A percentile compares a stretch with the other conserved stretches of the same genome.
Evolutionary conservation across 2,329 filamentous ascomycete species (phyloP).

Genomic region (Aspergillus spinulosporus): DNA sequence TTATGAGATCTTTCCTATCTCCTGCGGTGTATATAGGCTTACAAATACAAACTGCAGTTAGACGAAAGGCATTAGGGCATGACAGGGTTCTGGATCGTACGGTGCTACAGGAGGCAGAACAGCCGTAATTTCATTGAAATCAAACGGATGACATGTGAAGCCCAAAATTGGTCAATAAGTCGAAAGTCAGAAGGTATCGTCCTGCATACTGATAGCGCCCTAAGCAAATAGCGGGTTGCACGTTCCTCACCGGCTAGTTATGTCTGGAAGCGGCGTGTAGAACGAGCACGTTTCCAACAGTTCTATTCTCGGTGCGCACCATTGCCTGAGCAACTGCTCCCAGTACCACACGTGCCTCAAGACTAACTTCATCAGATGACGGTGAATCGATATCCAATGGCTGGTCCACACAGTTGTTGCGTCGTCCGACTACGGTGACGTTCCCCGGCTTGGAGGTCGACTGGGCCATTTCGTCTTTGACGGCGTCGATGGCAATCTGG

Average conservation of each 20-base stretch:
- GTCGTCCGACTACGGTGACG: slow-evolving; percentile 66
- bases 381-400: slow-evolving; percentile 14
- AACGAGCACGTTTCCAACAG: slow-evolving; percentile 69
- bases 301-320: slow-evolving; percentile 57
- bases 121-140: neutral
- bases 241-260: neutral
- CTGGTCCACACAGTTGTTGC: slow-evolving; percentile 25
- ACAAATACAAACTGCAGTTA: neutral
- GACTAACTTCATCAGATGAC: slow-evolving; percentile 40
- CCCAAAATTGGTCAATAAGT: neutral
- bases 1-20: slow-evolving; percentile 13
- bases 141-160: neutral
- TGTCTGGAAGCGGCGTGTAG: slow-evolving; percentile 52
- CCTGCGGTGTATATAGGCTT: slow-evolving; percentile 1
- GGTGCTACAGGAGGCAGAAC: neutral
- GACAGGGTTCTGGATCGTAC: no score
- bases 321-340: slow-evolving; percentile 40
- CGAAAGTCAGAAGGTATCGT: neutral
- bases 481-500: slow-evolving; percentile 52
- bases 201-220: neutral
- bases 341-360: slow-evolving; percentile 32
- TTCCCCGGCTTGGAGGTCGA: slow-evolving; percentile 68
- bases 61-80: neutral
- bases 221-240: neutral
- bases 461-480: slow-evolving; percentile 61